Conservation (phyloP, 768 basidiomycete species). For the Scleroderma bovista region DNA sequence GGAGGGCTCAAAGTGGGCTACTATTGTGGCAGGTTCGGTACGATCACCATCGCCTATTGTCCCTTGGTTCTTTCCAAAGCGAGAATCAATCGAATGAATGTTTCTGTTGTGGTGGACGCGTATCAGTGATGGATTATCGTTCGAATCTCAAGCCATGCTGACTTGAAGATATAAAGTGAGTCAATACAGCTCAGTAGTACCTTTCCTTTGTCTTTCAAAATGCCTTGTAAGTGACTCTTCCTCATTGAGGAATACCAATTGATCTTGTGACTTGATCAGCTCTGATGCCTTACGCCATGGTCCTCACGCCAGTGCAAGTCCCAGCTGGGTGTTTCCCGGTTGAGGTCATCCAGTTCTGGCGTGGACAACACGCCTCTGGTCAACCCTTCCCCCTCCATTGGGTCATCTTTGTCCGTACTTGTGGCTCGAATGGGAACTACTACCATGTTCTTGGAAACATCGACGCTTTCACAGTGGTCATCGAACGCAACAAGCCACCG, state of each 20-base stretch:
- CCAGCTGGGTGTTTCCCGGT: conserved; percentile 15
- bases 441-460: conserved; percentile 23
- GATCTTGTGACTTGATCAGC: background rate
- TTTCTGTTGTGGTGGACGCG: background rate
- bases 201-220: background rate
- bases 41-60: background rate
- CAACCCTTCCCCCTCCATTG: conserved; percentile 19
- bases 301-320: conserved; percentile 10
- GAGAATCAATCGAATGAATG: background rate
- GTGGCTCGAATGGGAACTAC: conserved; percentile 15
- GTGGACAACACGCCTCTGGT: conserved; percentile 6
- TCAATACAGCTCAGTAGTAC: background rate
- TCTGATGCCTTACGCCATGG: conserved; percentile 4
- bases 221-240: background rate
- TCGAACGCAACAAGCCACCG: conserved; percentile 3
- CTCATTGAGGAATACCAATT: background rate
- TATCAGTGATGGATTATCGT: background rate
- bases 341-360: conserved; percentile 29
- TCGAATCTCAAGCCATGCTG: background rate
- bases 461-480: conserved; percentile 20
- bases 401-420: conserved; percentile 26
- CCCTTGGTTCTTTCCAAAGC: background rate
- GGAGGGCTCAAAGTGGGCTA: background rate
- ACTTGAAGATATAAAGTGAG: background rate
- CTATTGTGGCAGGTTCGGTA: background rate